A percentile compares a stretch with the other conserved stretches of the same genome.
Conservation (phyloP, 169 alveolate species). For the Hammondia hammondi region DNA sequence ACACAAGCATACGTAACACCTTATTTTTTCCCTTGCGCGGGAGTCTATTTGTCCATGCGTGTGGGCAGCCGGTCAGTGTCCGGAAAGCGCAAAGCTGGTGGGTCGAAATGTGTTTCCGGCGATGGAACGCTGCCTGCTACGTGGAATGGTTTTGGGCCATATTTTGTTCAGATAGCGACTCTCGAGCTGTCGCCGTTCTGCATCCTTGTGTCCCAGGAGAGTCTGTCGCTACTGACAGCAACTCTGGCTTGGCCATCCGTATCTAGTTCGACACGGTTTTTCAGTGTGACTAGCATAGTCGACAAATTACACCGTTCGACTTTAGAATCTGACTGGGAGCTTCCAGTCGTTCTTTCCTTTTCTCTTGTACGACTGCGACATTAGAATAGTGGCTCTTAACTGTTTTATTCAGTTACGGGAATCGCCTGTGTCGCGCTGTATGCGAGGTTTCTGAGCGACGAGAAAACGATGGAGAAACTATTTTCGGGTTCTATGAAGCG, state of each 20-base stretch:
- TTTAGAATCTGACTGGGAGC: background rate
- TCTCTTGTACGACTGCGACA: too few relatives aligned
- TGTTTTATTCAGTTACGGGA: background rate
- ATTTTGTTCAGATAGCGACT: background rate
- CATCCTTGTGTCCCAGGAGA: background rate
- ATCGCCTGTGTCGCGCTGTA: background rate
- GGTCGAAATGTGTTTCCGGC: background rate
- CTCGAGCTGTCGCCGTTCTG: background rate
- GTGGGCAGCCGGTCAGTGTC: background rate
- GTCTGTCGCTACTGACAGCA: background rate
- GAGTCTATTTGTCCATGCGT: background rate
- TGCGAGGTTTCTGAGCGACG: background rate
- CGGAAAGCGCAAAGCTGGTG: background rate
- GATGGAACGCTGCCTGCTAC: background rate
- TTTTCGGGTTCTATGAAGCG: background rate
- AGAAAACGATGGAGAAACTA: background rate
- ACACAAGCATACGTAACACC: background rate
- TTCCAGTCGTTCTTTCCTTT: background rate
- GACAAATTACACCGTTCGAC: background rate
- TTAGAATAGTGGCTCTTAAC: background rate
- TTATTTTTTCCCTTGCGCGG: background rate
- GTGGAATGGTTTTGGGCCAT: background rate
- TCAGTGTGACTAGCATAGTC: background rate
- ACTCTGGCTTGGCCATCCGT: background rate
- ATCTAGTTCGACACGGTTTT: background rate